Evolutionary conservation across 1,284 basidiomycete genomes (phyloP).

Genomic region (Trichosporon sp.): DNA sequence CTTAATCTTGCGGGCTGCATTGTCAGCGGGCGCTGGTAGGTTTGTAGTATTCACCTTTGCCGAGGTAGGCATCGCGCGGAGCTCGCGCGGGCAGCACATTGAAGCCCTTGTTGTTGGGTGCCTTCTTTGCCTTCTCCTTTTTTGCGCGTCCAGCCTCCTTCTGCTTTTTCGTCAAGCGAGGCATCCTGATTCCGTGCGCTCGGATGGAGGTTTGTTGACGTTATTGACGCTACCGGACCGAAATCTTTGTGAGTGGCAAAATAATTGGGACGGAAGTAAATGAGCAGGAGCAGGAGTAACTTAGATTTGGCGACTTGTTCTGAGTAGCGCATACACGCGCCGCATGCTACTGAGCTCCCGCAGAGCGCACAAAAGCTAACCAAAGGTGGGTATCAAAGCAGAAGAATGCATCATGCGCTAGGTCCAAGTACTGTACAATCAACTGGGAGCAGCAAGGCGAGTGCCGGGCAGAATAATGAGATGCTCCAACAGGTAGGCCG

Average conservation of each 20-base stretch:
- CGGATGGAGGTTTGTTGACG: background rate
- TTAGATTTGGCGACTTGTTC: too few species aligned
- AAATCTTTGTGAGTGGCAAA: conserved; percentile 4
- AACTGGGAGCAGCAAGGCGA: background rate
- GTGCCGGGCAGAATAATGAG: background rate
- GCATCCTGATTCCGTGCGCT: conserved; percentile 22
- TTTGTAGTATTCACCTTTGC: conserved; percentile 39
- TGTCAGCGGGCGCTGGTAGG: background rate
- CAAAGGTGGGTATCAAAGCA: background rate
- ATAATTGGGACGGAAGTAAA: background rate
- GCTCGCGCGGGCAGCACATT: conserved; percentile 44
- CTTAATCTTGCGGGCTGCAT: conserved; percentile 52
- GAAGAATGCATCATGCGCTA: conserved; percentile 4
- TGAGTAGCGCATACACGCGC: too few species aligned
- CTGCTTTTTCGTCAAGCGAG: conserved; percentile 35
- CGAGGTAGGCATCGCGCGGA: conserved; percentile 46
- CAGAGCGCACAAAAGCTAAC: too few species aligned
- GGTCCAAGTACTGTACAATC: conserved; percentile 4
- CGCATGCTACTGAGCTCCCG: too few species aligned
- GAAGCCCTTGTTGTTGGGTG: conserved; percentile 29
- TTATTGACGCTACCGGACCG: background rate
- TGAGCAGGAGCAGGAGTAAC: too few species aligned
- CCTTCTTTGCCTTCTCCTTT: conserved; percentile 8
- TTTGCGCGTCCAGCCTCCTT: conserved; percentile 29
- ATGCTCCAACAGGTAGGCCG: background rate